A percentile compares a stretch with the other conserved stretches of the same genome.
phyloP scores from a whole-genome alignment of 768 basidiomycete genomes.

The Panellus pusillus region DNA sequence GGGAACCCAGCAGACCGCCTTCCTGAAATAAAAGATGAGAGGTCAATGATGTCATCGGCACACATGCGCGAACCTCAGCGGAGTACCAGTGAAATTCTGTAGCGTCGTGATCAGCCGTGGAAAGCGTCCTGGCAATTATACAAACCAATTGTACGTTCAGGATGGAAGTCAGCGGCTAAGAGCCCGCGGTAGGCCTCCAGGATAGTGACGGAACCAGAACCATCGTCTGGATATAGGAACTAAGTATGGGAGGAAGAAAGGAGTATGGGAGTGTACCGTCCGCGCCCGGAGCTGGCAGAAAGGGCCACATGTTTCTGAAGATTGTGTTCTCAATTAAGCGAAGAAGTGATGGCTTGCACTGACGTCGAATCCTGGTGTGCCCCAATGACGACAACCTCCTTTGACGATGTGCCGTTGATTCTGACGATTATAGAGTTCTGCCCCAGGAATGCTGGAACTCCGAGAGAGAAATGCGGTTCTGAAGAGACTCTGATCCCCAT shows the following conservation, averaged over 20 bases:
- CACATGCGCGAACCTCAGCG: slow-evolving; percentile 54
- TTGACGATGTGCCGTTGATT: slow-evolving; percentile 70
- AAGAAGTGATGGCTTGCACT: slow-evolving; percentile 11
- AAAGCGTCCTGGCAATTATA: not conserved
- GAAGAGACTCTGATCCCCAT: slow-evolving; percentile 58
- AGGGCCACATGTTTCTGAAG: slow-evolving; percentile 71
- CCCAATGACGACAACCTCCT: slow-evolving; percentile 65
- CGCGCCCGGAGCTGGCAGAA: slow-evolving; percentile 70
- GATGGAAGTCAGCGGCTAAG: slow-evolving; percentile 66
- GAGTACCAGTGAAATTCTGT: slow-evolving; percentile 84
- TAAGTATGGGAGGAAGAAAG: slow-evolving; percentile 18
- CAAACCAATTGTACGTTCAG: slow-evolving; percentile 51
- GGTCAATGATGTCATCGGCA: slow-evolving; percentile 15
- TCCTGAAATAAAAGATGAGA: slow-evolving; percentile 47
- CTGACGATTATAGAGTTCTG: slow-evolving; percentile 79
- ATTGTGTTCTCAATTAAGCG: slow-evolving; percentile 13
- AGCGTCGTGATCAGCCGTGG: not conserved
- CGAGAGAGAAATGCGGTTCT: slow-evolving; percentile 55
- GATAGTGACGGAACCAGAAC: slow-evolving; percentile 78
- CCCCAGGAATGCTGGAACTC: slow-evolving; percentile 85
- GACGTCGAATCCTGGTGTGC: slow-evolving; percentile 80
- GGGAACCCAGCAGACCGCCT: slow-evolving; percentile 84
- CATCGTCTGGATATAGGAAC: slow-evolving; percentile 56
- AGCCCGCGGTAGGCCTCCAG: slow-evolving; percentile 75
- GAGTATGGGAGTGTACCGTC: slow-evolving; percentile 39